These are phyloP conservation scores for Themeda triandra DNA, from an alignment of 176 grass and related monocot genomes.

Conservation along the genomic window DNA sequence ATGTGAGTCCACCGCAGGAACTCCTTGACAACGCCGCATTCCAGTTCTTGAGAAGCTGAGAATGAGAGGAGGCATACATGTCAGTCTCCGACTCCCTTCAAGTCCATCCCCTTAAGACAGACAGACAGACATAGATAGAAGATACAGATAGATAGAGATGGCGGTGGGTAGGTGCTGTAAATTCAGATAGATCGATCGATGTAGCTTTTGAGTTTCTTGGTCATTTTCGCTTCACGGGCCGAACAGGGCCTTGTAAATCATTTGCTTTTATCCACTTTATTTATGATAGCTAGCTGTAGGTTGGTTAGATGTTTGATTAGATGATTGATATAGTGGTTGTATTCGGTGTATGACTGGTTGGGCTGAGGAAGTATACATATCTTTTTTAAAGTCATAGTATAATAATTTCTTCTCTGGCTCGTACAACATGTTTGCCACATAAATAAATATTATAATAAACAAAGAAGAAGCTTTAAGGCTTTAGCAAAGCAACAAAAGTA, in stretches of 20 bases:
- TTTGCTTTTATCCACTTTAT: background rate
- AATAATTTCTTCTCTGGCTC: no score
- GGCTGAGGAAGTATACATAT: no score
- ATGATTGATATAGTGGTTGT: no score
- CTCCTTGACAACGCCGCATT: slow-evolving; percentile 57
- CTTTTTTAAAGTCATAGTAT: no score
- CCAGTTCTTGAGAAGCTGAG: slow-evolving; percentile 68
- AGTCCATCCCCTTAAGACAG: background rate
- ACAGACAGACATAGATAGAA: background rate
- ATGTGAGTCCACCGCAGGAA: slow-evolving; percentile 59
- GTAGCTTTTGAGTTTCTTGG: background rate
- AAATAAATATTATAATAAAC: no score
- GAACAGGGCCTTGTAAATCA: background rate
- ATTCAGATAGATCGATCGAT: background rate
- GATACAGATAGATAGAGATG: background rate
- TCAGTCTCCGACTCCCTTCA: background rate
- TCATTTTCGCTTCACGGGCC: background rate
- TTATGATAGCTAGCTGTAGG: background rate
- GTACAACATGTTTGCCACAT: no score
- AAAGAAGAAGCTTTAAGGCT: no score
- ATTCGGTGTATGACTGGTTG: no score
- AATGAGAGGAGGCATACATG: background rate
- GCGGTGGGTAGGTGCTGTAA: background rate
- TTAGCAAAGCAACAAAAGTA: no score
- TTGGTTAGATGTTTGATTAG: no score